These are phyloP conservation scores for Austroboletus festivus DNA, from an alignment of 768 basidiomycete species.

Conservation along the genomic window DNA sequence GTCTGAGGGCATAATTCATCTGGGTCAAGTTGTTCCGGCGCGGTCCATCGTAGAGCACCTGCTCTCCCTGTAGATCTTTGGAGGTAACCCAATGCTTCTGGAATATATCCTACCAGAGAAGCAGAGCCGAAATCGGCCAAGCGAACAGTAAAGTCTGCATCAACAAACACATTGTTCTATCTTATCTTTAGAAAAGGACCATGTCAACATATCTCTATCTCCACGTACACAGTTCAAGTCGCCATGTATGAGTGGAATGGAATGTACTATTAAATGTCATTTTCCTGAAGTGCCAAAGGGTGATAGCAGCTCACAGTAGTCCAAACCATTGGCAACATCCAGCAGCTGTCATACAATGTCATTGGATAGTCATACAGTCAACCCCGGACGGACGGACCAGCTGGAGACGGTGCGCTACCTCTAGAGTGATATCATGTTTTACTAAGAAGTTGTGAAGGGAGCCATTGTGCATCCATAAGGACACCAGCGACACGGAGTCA, in stretches of 20 bases:
- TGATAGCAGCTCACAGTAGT: neutral
- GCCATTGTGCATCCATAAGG: constrained; percentile 1
- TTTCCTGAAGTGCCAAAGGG: neutral
- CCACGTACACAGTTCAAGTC: constrained; percentile 16
- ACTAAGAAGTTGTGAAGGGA: neutral
- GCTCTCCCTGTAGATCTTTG: constrained; percentile 25
- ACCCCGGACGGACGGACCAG: neutral
- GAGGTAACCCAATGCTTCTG: constrained; percentile 3
- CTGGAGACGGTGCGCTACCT: neutral
- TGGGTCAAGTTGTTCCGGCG: constrained; percentile 31
- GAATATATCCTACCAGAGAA: constrained; percentile 21
- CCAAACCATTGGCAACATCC: neutral
- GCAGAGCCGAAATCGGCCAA: constrained; percentile 44
- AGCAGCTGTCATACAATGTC: neutral
- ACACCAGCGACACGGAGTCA: neutral
- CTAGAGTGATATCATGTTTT: neutral
- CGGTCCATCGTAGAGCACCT: constrained; percentile 42
- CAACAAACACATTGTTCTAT: constrained; percentile 20
- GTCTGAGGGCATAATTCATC: constrained; percentile 4
- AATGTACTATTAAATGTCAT: neutral
- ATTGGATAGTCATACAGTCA: too few species aligned
- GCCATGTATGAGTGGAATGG: constrained; percentile 12
- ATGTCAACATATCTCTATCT: neutral
- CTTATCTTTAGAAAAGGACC: neutral
- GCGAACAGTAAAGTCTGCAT: constrained; percentile 29